Percentiles rank a stretch among this genome's conserved stretches.
phyloP scores from a whole-genome alignment of 2,329 filamentous ascomycete species.

The Gyromitra esculenta region DNA sequence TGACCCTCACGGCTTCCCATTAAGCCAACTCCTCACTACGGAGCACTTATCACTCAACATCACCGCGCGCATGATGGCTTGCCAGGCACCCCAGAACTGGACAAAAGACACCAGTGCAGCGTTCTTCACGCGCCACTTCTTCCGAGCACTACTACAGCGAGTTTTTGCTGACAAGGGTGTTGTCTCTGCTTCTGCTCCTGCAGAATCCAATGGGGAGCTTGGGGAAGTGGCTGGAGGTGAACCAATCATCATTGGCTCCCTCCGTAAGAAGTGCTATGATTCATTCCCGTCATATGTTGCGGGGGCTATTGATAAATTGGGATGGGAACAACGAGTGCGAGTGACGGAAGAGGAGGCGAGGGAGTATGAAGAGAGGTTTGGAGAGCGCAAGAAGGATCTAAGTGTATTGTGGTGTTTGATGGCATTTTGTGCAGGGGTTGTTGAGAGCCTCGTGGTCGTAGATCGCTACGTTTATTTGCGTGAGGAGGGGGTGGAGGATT shows the following conservation, averaged over 20 bases:
- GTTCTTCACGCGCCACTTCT: constrained; percentile 95
- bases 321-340: constrained; percentile 66
- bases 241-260: constrained; percentile 85
- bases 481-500: constrained; percentile 72
- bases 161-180: constrained; percentile 89
- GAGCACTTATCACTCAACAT: constrained; percentile 86
- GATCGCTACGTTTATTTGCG: constrained; percentile 88
- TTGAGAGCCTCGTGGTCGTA: constrained; percentile 88
- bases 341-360: constrained; percentile 80
- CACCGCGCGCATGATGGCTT: constrained; percentile 97
- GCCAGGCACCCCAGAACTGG: constrained; percentile 96
- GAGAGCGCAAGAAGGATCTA: constrained; percentile 77
- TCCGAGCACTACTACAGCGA: constrained; percentile 85
- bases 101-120: constrained; percentile 78
- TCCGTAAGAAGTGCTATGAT: constrained; percentile 80
- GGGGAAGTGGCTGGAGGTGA: constrained; percentile 68
- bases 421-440: constrained; percentile 90
- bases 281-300: constrained; percentile 80
- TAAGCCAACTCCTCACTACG: constrained; percentile 75
- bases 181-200: constrained; percentile 62
- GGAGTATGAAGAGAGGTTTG: constrained; percentile 73
- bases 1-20: constrained; percentile 92
- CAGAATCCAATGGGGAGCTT: neutral
- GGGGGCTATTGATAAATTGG: constrained; percentile 80
- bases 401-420: constrained; percentile 92